These are phyloP conservation scores for Peterozyma xylosa DNA, from an alignment of 805 yeast species.

Conservation along the genomic window DNA sequence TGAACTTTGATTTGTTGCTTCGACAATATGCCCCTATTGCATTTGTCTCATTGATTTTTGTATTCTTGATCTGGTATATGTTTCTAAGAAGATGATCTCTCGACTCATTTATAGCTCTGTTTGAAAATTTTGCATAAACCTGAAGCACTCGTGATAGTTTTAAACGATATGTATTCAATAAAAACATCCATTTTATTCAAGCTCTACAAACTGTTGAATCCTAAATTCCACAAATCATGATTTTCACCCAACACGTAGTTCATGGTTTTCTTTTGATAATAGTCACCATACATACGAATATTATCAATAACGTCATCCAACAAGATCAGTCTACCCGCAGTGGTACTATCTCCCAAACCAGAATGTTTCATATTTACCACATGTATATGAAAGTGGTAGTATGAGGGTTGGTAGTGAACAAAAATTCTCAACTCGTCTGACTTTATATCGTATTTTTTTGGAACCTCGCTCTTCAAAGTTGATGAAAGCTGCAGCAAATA, in stretches of 20 bases:
- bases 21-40: conserved; percentile 87
- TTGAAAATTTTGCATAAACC: too few relatives aligned
- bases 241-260: conserved; percentile 68
- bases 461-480: conserved; percentile 40
- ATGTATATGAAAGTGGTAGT: conserved; percentile 93
- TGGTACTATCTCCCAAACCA: conserved; percentile 60
- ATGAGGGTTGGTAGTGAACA: conserved; percentile 92
- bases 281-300: conserved; percentile 47
- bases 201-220: conserved; percentile 13
- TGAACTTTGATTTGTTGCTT: conserved; percentile 81
- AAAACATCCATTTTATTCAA: background rate
- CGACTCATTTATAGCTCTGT: too few relatives aligned
- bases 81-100: conserved; percentile 34
- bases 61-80: conserved; percentile 80
- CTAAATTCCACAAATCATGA: conserved; percentile 61
- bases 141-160: too few relatives aligned
- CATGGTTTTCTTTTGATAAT: conserved; percentile 50
- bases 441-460: conserved; percentile 35
- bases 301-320: conserved; percentile 78
- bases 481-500: conserved; percentile 44
- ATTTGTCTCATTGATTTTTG: conserved; percentile 60
- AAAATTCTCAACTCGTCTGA: conserved; percentile 63
- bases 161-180: too few relatives aligned
- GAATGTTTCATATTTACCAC: conserved; percentile 68
- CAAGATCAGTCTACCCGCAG: conserved; percentile 74